Evolutionary conservation across 805 yeast species (phyloP).

Genomic region (Brettanomyces bruxellensis): DNA sequence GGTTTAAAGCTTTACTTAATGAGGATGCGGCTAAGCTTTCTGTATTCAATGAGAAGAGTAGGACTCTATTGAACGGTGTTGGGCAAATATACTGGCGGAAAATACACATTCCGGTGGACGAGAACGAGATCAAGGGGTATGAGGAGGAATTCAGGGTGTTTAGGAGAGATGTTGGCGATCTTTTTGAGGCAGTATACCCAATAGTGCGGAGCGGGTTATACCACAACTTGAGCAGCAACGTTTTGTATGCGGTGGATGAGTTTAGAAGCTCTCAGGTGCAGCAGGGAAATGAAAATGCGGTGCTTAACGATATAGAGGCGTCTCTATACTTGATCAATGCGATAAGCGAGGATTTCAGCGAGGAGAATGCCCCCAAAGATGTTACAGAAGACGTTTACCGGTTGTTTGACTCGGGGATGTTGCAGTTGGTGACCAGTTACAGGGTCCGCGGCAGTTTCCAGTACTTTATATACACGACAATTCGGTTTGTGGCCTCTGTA

Average conservation of each 20-base stretch:
- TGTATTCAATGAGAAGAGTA: conserved; percentile 24
- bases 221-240: conserved; percentile 30
- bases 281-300: conserved; percentile 4
- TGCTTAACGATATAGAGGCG: conserved; percentile 41
- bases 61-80: conserved; percentile 38
- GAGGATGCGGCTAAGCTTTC: conserved; percentile 23
- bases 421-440: conserved; percentile 11
- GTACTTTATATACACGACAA: conserved; percentile 38
- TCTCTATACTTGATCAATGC: conserved; percentile 50
- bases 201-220: conserved; percentile 48
- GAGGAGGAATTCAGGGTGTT: conserved; percentile 56
- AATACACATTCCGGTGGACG: conserved; percentile 36
- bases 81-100: conserved; percentile 64
- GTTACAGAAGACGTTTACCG: conserved; percentile 14
- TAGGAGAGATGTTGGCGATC: conserved; percentile 68
- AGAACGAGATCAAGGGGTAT: conserved; percentile 22
- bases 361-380: conserved; percentile 19
- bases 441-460: conserved; percentile 9
- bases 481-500: conserved; percentile 49
- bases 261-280: conserved; percentile 9
- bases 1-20: conserved; percentile 22
- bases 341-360: conserved; percentile 44
- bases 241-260: conserved; percentile 12
- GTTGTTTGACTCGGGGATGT: conserved; percentile 23
- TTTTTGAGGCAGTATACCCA: conserved; percentile 64